These are phyloP conservation scores for Crithidia thermophila DNA, from an alignment of 208 protist genomes.

Conservation along the genomic window DNA sequence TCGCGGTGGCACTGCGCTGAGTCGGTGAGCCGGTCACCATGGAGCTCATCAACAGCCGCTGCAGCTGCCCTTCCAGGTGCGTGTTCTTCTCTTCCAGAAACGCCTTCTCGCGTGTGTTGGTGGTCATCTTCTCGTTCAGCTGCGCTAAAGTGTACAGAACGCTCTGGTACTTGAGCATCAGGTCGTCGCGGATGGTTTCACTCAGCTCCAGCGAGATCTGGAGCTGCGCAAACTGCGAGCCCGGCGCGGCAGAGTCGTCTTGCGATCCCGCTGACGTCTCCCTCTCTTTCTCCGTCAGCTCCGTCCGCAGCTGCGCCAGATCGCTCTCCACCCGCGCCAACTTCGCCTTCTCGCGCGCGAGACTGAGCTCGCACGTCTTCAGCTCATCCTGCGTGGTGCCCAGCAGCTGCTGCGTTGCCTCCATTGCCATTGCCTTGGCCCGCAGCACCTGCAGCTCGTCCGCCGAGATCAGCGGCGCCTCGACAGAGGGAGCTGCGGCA, in stretches of 20 bases:
- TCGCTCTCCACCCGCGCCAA: not conserved
- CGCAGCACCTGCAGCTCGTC: conserved; percentile 27
- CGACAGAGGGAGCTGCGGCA: not conserved
- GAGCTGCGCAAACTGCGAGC: conserved; percentile 14
- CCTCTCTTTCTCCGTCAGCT: not conserved
- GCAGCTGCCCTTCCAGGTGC: conserved; percentile 75
- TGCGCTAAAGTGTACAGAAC: conserved; percentile 38
- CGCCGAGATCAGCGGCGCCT: not conserved
- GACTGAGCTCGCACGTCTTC: not conserved
- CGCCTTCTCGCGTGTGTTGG: conserved; percentile 30
- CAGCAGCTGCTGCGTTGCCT: conserved; percentile 29
- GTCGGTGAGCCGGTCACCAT: conserved; percentile 16
- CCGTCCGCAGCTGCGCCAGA: conserved; percentile 11
- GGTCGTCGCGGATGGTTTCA: conserved; percentile 8
- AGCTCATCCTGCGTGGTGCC: conserved; percentile 19
- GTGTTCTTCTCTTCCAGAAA: conserved; percentile 57
- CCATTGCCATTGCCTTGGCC: conserved; percentile 12
- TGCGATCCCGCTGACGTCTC: not conserved
- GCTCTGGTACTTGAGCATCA: conserved; percentile 16
- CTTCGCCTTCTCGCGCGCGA: conserved; percentile 3
- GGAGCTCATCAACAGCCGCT: conserved; percentile 46
- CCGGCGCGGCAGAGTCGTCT: not conserved
- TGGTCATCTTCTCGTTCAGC: conserved; percentile 19
- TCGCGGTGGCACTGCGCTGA: not conserved
- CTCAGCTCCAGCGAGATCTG: conserved; percentile 8